Base-by-base conservation (phyloP, 2,329 filamentous ascomycete genomes). In the Epichloe amarillans region DNA sequence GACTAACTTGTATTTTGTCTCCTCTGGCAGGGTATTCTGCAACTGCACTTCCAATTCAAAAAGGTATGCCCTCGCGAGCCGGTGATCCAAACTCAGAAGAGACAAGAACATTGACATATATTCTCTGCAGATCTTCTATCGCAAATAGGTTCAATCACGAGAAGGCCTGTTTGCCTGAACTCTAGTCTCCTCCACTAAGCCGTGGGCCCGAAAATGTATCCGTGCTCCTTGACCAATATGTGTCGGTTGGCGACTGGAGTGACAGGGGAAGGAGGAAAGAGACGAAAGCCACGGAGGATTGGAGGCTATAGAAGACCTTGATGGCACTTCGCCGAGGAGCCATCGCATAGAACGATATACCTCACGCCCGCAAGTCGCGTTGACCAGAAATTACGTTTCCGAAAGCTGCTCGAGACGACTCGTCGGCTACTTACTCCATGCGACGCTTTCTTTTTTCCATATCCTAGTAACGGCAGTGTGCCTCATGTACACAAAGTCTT, bases 41-140 rank as follows among this genome's bases (percentile, higher is more conserved):
- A 96, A 70, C 78, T 98, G 52, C 91, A 97, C 66, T 98, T 98
- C 66, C 90, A 96, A 67, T 96, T 97, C 75, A 98, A 97, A 69
- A 95, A 95, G 81, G 89, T 94, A 46, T 19, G 38, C 33, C 36
- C 19, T 50, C 35, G 15, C 37, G 26, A 38, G 33, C 10, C 19
- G 26, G 21, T 33, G 21, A 17, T 40, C n/a, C 26, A 17, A 15
- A 14, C 15, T 46, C 12, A 17, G 26, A 15, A 44, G 8, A 45
- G 33, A 33, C 21, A 37, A 47, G 43, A 11, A 51, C 35, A 47
- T 41, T 50, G 33, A 48, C 41, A 40, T 23, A 38, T 23, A 15
- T 30, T 38, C 23, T n/a, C n/a, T 15, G 30, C 36, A 54, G 52
- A 54, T 54, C 21, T 54, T 54, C 37, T 54, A 54, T 33, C 52